phyloP scores from a whole-genome alignment of 1,284 basidiomycete genomes.

The Pyrrhoderma noxium region DNA sequence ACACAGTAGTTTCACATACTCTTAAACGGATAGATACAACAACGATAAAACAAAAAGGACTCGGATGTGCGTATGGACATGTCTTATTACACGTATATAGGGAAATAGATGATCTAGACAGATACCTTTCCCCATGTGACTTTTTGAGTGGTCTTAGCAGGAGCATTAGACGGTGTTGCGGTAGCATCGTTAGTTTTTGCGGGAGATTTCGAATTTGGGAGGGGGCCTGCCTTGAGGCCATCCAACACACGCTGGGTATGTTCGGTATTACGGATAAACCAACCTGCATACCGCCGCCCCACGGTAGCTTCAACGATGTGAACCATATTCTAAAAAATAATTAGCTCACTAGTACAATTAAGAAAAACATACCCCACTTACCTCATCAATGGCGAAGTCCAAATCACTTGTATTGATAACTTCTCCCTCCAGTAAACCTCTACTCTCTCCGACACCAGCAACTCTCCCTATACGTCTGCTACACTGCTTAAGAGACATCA shows the following conservation, averaged over 20 bases:
- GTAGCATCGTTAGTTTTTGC: conserved; percentile 1
- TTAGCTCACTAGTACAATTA: not conserved
- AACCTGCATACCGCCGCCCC: conserved; percentile 87
- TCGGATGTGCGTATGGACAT: too few relatives aligned
- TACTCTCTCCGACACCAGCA: conserved; percentile 21
- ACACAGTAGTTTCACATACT: too few relatives aligned
- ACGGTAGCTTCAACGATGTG: conserved; percentile 93
- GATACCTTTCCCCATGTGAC: conserved; percentile 9
- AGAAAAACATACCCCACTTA: conserved; percentile 26
- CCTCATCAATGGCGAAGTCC: conserved; percentile 92
- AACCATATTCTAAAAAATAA: conserved; percentile 71
- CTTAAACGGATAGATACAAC: too few relatives aligned
- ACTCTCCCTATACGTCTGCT: conserved; percentile 68
- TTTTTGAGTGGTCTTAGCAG: conserved; percentile 4
- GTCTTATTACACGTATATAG: too few relatives aligned
- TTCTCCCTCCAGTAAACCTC: conserved; percentile 71
- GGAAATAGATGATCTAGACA: not conserved
- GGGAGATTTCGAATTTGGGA: conserved; percentile 34
- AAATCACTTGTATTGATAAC: conserved; percentile 87
- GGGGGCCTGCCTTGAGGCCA: conserved; percentile 63
- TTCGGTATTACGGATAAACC: conserved; percentile 95
- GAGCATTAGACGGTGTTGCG: not conserved
- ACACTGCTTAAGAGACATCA: conserved; percentile 94
- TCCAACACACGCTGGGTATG: conserved; percentile 81
- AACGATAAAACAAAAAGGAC: too few relatives aligned